Evolutionary conservation across 305 asterid genomes (phyloP).

Genomic region (Andrographis paniculata): DNA sequence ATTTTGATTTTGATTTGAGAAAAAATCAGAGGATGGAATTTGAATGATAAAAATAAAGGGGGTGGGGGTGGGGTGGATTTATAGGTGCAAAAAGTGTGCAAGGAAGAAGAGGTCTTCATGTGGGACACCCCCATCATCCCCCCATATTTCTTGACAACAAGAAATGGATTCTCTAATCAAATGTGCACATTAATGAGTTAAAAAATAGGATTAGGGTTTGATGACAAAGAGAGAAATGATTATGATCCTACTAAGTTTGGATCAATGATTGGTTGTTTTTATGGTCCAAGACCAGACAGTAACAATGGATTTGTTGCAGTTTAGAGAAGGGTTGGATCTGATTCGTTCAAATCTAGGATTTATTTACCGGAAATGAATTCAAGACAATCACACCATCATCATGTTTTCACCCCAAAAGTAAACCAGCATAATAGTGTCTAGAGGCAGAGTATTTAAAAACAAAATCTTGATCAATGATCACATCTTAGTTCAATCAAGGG

Average conservation of each 20-base stretch:
- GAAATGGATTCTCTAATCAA: too few relatives aligned
- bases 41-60: slow-evolving; percentile 50
- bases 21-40: slow-evolving; percentile 17
- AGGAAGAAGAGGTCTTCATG: background rate
- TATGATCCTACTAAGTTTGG: background rate
- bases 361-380: background rate
- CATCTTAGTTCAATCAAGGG: too few relatives aligned
- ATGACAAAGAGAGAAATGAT: background rate
- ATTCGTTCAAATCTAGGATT: too few relatives aligned
- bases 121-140: too few relatives aligned
- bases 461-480: too few relatives aligned
- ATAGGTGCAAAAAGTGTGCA: slow-evolving; percentile 32
- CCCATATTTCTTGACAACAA: background rate
- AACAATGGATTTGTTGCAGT: background rate
- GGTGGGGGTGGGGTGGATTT: slow-evolving; percentile 40
- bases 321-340: background rate
- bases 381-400: background rate
- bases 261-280: background rate
- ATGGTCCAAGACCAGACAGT: background rate
- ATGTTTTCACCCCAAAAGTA: background rate
- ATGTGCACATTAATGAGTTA: too few relatives aligned
- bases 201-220: too few relatives aligned
- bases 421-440: background rate
- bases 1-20: too few relatives aligned
- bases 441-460: background rate